Percentiles rank a stretch among this genome's conserved stretches.
Evolutionary conservation across 805 yeast species (phyloP).

Genomic region (Wickerhamomyces canadensis): DNA sequence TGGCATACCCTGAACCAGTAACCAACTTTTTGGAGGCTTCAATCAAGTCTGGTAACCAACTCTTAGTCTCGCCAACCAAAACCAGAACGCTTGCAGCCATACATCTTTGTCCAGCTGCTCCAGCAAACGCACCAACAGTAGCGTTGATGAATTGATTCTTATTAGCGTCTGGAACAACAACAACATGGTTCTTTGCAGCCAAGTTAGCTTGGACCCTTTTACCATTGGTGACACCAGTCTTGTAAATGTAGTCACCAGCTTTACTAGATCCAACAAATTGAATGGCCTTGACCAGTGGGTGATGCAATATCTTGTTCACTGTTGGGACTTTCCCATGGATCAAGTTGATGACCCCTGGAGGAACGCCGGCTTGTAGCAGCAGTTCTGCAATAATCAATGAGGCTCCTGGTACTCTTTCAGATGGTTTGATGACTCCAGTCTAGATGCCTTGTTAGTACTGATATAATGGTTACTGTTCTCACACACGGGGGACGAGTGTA

Average conservation of each 20-base stretch:
- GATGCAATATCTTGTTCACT: constrained; percentile 63
- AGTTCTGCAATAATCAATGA: constrained; percentile 68
- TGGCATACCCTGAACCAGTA: constrained; percentile 61
- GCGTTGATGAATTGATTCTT: constrained; percentile 59
- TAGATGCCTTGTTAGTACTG: no score
- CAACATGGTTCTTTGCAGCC: constrained; percentile 74
- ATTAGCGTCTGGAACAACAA: constrained; percentile 68
- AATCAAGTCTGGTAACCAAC: constrained; percentile 58
- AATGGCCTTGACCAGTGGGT: constrained; percentile 64
- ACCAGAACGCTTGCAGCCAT: constrained; percentile 75
- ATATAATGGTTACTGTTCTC: no score
- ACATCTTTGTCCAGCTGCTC: constrained; percentile 82
- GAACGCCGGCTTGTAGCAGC: constrained; percentile 64
- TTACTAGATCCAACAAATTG: constrained; percentile 74
- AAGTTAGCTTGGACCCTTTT: constrained; percentile 73
- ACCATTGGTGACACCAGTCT: constrained; percentile 62
- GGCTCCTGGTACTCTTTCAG: constrained; percentile 77
- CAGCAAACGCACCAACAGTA: constrained; percentile 70
- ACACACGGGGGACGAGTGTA: no score
- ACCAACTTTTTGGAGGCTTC: constrained; percentile 50
- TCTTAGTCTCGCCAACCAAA: constrained; percentile 56
- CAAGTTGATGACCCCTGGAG: constrained; percentile 64
- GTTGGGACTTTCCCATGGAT: constrained; percentile 71
- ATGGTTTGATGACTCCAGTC: constrained; percentile 61
- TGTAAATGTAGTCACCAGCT: constrained; percentile 70